Evolutionary conservation across 495 filamentous ascomycete species (phyloP).

Genomic region (Haplographium delicatum): DNA sequence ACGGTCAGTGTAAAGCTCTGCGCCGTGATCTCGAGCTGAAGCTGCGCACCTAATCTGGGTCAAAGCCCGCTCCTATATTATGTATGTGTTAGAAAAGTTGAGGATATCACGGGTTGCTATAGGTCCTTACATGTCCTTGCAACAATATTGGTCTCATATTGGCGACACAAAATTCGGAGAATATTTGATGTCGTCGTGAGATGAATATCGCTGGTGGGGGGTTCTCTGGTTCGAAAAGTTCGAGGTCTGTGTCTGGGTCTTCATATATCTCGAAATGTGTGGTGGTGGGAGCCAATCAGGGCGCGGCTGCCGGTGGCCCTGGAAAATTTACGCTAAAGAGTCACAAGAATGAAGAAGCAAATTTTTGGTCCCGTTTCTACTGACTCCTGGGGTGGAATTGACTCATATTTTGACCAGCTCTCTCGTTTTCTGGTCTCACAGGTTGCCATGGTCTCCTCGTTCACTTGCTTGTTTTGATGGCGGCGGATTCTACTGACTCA

Average conservation of each 20-base stretch:
- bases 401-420: too few species aligned
- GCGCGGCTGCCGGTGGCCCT: too few species aligned
- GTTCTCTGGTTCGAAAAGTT: neutral
- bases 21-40: neutral
- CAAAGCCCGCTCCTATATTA: conserved; percentile 78
- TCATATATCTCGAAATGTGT: neutral
- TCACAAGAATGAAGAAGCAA: too few species aligned
- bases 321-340: too few species aligned
- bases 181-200: neutral
- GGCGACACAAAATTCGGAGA: conserved; percentile 12
- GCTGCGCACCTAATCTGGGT: conserved; percentile 87
- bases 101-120: conserved; percentile 12
- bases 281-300: neutral
- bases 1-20: conserved; percentile 13
- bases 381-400: too few species aligned
- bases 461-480: too few species aligned
- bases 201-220: neutral
- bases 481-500: too few species aligned
- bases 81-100: conserved; percentile 23
- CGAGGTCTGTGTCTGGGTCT: neutral
- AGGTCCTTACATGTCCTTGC: conserved; percentile 72
- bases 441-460: too few species aligned
- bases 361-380: too few species aligned
- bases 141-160: conserved; percentile 93
- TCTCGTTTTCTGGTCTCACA: too few species aligned